Conservation (phyloP, 768 basidiomycete species). For the Tylopilus sp. region DNA sequence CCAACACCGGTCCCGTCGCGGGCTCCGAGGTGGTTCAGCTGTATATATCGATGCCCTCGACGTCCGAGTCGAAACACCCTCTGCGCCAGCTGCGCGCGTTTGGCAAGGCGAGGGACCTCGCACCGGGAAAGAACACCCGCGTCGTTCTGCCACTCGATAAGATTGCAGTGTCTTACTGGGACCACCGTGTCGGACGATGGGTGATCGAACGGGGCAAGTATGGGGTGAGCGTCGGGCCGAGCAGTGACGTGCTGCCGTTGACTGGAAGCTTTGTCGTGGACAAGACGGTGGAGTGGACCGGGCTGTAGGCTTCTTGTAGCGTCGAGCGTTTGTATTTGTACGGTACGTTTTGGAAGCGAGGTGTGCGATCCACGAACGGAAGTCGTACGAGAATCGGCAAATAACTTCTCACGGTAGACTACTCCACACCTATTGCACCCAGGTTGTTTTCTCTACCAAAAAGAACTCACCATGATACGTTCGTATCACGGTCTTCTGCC, state of each 20-base stretch:
- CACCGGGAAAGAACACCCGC: conserved; percentile 40
- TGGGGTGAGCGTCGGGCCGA: conserved; percentile 44
- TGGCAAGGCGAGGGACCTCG: conserved; percentile 51
- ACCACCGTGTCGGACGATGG: conserved; percentile 45
- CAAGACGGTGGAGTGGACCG: conserved; percentile 66
- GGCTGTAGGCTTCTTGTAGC: conserved; percentile 36
- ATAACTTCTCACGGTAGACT: too few species aligned
- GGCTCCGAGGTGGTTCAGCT: conserved; percentile 73
- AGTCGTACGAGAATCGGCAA: too few species aligned
- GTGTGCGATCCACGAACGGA: too few species aligned
- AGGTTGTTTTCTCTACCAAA: too few species aligned
- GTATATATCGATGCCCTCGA: conserved; percentile 62
- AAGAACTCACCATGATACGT: too few species aligned
- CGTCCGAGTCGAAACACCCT: conserved; percentile 49
- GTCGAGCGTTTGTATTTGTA: too few species aligned
- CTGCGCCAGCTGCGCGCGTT: conserved; percentile 63
- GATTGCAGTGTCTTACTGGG: conserved; percentile 68
- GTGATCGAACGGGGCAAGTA: conserved; percentile 50
- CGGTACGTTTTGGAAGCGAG: background rate
- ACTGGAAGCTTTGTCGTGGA: conserved; percentile 27
- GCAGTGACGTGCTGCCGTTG: conserved; percentile 36
- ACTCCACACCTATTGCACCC: too few species aligned
- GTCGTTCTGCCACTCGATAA: conserved; percentile 55
- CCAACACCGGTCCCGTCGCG: conserved; percentile 56
- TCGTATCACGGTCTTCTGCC: too few species aligned